A percentile compares a stretch with the other conserved stretches of the same genome.
phyloP scores from a whole-genome alignment of 1,284 basidiomycete genomes.

The Marasmius sp. region DNA sequence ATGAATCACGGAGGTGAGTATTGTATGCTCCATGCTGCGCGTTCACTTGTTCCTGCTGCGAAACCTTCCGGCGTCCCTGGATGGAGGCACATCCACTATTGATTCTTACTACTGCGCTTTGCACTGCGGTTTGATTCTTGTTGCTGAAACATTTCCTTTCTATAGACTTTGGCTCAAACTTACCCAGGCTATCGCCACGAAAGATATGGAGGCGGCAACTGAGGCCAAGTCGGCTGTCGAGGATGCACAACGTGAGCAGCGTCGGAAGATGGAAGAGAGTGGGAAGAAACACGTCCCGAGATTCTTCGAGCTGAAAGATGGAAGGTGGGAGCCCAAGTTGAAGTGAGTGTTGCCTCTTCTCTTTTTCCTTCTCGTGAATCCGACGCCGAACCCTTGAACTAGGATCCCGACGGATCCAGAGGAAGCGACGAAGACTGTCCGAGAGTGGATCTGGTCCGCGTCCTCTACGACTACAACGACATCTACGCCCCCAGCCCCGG shows the following conservation, averaged over 20 bases:
- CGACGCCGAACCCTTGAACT: neutral
- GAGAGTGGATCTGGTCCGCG: constrained; percentile 44
- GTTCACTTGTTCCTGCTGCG: neutral
- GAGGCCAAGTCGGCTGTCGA: constrained; percentile 90
- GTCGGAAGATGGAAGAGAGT: constrained; percentile 76
- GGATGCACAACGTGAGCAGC: constrained; percentile 85
- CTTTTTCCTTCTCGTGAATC: neutral
- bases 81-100: no score
- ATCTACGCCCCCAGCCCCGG: neutral
- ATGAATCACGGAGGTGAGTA: constrained; percentile 82
- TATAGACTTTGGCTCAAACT: constrained; percentile 81
- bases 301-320: constrained; percentile 82
- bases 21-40: neutral
- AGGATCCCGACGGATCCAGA: constrained; percentile 72
- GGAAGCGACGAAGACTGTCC: constrained; percentile 58
- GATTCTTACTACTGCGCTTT: no score
- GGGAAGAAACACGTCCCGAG: constrained; percentile 67
- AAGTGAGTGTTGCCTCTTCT: constrained; percentile 42
- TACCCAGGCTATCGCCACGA: constrained; percentile 83
- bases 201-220: constrained; percentile 95
- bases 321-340: constrained; percentile 81
- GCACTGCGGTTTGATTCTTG: no score
- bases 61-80: no score
- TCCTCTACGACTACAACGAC: neutral
- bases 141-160: neutral